Conservation (phyloP, 1,139 yeast genomes). For the Geotrichum cucujoidarum region DNA sequence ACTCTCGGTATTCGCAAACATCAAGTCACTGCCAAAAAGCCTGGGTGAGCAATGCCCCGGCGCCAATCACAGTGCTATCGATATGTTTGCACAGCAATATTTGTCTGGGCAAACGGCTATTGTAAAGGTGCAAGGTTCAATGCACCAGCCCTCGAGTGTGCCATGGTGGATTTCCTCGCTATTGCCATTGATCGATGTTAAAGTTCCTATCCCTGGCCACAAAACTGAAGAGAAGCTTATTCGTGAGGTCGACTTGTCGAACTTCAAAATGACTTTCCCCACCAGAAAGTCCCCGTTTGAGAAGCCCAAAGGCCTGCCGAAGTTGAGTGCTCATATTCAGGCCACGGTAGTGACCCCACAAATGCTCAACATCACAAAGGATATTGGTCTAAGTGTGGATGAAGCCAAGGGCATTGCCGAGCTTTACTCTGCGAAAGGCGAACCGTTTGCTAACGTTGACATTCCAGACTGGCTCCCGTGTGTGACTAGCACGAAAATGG, state of each 20-base stretch:
- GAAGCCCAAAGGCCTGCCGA: slow-evolving; percentile 23
- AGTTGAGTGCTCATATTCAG: slow-evolving; percentile 26
- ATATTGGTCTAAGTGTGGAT: slow-evolving; percentile 21
- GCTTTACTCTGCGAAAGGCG: slow-evolving; percentile 26
- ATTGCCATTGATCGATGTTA: slow-evolving; percentile 7
- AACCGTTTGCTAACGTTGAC: slow-evolving; percentile 31
- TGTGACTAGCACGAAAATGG: slow-evolving; percentile 24
- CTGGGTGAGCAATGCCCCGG: slow-evolving; percentile 23
- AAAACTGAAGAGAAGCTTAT: slow-evolving; percentile 25
- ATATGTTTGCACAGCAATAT: slow-evolving; percentile 24
- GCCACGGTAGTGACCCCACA: slow-evolving; percentile 26
- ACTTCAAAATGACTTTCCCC: slow-evolving; percentile 25
- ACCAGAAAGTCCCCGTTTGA: slow-evolving; percentile 21
- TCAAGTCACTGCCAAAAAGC: slow-evolving; percentile 21
- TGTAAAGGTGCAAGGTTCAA: slow-evolving; percentile 22
- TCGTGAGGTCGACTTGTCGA: slow-evolving; percentile 24
- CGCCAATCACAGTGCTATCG: slow-evolving; percentile 26
- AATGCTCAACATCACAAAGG: slow-evolving; percentile 21
- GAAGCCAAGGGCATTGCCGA: slow-evolving; percentile 33
- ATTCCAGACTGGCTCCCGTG: slow-evolving; percentile 37
- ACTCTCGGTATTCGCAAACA: slow-evolving; percentile 21
- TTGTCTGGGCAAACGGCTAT: slow-evolving; percentile 24
- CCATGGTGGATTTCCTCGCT: slow-evolving; percentile 14
- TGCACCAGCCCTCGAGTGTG: slow-evolving; percentile 12
- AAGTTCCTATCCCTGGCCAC: slow-evolving; percentile 17